Base-by-base conservation (phyloP, 2,329 filamentous ascomycete genomes). In the Penicillium verrucosum region DNA sequence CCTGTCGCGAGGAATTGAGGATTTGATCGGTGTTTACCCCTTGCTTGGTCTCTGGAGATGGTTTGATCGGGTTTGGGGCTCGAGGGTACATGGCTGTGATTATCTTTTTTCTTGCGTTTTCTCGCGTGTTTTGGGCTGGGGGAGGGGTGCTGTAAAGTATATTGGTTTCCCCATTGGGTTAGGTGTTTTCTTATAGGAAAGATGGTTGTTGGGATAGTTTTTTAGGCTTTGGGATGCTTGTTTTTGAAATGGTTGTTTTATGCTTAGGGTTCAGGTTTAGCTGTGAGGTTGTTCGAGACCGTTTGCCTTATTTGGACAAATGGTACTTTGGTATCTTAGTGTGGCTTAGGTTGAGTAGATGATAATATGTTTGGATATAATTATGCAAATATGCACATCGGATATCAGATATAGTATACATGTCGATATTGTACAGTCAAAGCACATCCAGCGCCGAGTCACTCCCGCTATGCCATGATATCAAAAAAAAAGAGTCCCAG, bases 381-480 rank as follows among this genome's bases (percentile, higher is more conserved):
- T 5, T 5, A 36, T 32, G 34, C 18, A 38, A 38, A 38, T 30
- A 47, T 47, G n/a, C 29, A 44, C 23, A 25, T 36, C 21, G 21
- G 23, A 51, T 32, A 51, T 45, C 30, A 34, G 30, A 34, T 57
- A 57, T 57, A 57, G 44, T 54, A 49, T 55, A 55, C 56, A 57
- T 18, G 40, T 40, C 23, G 27, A 55, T 55, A 51, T 51, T 44
- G 45, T 49, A 49, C 56, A 48, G 38, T 52, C 21, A 48, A 51
- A 55, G 32, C 48, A 42, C 27, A 27, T 38, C 54, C 50, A 45
- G 57, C 60, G 60, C 62, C 62, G 36, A 56, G 23, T 52, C 54
- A 53, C 45, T 53, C 58, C 54, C 61, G 62, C 62, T 65, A 65
- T 65, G 57, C 59, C 56, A 52, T 49, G 42, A 47, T 53, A 46